Percentiles rank a stretch among this genome's conserved stretches.
phyloP scores from a whole-genome alignment of 2,329 filamentous ascomycete species.

The Bipolaris gigantea region DNA sequence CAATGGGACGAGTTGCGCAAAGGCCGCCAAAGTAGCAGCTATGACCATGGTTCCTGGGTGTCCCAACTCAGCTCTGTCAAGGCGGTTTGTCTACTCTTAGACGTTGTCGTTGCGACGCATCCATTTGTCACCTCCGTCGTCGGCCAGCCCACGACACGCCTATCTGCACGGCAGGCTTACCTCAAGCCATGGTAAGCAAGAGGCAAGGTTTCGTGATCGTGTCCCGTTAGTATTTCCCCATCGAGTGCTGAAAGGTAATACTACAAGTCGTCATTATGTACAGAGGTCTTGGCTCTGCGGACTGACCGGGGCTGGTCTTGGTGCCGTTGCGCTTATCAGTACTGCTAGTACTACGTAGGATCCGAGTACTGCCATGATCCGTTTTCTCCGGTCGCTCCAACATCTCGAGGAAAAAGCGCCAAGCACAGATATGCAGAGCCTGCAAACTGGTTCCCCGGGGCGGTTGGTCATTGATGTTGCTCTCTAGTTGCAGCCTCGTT shows the following conservation, averaged over 20 bases:
- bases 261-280: conserved; percentile 1
- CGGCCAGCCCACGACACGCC: conserved; percentile 1
- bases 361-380: conserved; percentile 11
- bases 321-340: conserved; percentile 15
- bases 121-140: conserved; percentile 2
- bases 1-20: conserved; percentile 22
- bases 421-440: neutral
- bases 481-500: neutral
- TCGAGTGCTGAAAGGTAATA: neutral
- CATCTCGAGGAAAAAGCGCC: conserved; percentile 7
- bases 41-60: neutral
- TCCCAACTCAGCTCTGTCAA: neutral
- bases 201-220: conserved; percentile 3
- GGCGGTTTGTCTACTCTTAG: conserved; percentile 3
- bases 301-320: neutral
- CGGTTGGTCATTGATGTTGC: neutral
- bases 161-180: conserved; percentile 15
- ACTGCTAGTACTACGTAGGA: neutral
- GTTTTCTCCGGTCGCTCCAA: conserved; percentile 6
- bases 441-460: neutral
- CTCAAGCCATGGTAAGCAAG: conserved; percentile 5
- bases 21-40: conserved; percentile 18
- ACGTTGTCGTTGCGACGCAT: neutral
- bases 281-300: conserved; percentile 3
- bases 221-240: conserved; percentile 7